These are phyloP conservation scores for Casuarina equisetifolia DNA, from an alignment of 306 rosid genomes.

Conservation along the genomic window DNA sequence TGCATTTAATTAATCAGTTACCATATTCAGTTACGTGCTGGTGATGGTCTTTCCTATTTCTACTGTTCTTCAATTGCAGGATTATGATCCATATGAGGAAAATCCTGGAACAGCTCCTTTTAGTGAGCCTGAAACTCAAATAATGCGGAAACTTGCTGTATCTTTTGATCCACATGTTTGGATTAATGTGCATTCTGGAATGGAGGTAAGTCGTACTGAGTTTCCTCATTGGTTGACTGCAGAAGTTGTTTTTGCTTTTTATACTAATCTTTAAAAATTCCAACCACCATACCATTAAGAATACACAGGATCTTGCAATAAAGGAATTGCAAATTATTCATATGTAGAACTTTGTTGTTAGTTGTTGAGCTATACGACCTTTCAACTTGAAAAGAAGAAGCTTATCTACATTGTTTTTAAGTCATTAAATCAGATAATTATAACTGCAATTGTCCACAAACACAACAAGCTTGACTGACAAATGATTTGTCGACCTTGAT, in stretches of 20 bases:
- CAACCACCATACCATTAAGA: background rate
- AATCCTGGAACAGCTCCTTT: slow-evolving; percentile 90
- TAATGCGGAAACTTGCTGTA: slow-evolving; percentile 83
- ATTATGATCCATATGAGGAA: slow-evolving; percentile 97
- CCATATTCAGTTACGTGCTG: background rate
- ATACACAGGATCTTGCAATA: background rate
- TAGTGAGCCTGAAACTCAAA: slow-evolving; percentile 97
- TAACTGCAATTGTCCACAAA: background rate
- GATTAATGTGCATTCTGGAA: slow-evolving; percentile 97
- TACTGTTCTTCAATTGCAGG: slow-evolving; percentile 47
- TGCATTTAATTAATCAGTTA: slow-evolving; percentile 8
- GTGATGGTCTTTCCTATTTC: slow-evolving; percentile 19
- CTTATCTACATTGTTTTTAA: background rate
- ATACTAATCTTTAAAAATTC: background rate
- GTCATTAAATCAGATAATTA: no score
- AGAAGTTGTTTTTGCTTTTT: slow-evolving; percentile 23
- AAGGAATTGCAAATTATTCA: background rate
- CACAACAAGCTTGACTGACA: background rate
- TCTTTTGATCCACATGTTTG: slow-evolving; percentile 94
- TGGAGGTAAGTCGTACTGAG: slow-evolving; percentile 63
- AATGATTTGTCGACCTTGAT: background rate
- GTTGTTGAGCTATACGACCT: background rate
- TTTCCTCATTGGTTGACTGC: background rate
- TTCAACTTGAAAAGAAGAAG: background rate
- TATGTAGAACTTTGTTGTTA: background rate